Base-by-base conservation (phyloP, 2,329 filamentous ascomycete species). In the Aspergillus piperis region DNA sequence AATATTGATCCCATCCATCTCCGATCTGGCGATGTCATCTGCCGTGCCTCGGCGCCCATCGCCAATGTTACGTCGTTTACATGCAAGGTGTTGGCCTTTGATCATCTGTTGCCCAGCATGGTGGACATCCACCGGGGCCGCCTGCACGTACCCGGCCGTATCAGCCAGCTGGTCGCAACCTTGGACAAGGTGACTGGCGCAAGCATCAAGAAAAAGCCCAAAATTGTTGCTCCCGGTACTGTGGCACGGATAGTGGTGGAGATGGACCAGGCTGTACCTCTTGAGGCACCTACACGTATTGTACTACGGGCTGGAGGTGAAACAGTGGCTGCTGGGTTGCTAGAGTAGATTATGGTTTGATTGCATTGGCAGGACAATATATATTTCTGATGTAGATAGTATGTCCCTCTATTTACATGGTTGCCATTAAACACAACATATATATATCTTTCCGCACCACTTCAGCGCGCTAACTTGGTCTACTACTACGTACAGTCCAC, bases 111-210 rank as follows among this genome's bases (percentile, higher is more conserved):
- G 77, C 94, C 94, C 0, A 95, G 94, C 86, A 86, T 87, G 23
- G 86, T 98, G 8, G 94, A 98, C 70, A 87, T 99, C 8, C 93
- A 97, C 74, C 83, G 92, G 19, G 95, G 95, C 0, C 84, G 92
- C 8, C 78, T 98, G 54, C 90, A 96, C 73, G 87, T 88, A 0
- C 84, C 91, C 0, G 95, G 90, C 0, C 85, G 86, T 51, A 90
- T 99, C 42, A 82, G 83, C 55, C 84, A 86, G 63, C 82, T 98
- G 64, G 78, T 89, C 8, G 90, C 90, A 0, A 82, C 88, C 2
- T 76, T 98, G 47, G 91, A 97, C 75, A 96, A 96, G 77, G 82
- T 83, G 8, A 91, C 85, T 1, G 94, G 92, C 0, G 82, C 84
- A n/a, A 79, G 89, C 0, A 72, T 88, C 44, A 96, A 93, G 82